Evolutionary conservation across 805 yeast species (phyloP), one percentile per base, ranked within the genome.

Genomic region (Kluyveromyces wickerhamii): DNA sequence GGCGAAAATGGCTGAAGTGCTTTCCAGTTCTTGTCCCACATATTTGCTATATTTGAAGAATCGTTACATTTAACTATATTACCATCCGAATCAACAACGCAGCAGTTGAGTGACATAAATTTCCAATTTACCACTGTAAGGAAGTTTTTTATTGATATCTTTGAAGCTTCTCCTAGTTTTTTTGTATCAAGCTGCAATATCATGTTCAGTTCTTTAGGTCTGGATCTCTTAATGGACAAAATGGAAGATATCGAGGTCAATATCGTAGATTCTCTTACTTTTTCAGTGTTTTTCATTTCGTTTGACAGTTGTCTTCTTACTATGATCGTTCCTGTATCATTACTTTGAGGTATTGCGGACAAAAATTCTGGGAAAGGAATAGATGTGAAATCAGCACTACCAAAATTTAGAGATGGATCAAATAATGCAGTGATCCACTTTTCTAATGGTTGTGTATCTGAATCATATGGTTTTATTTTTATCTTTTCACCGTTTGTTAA

Each of bases 391-490:
- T 46, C 50, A 6, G 34, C 24, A 4, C 54, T 49, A 35, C 53
- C 42, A 34, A 63, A 60, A 6, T 40, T 37, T 11, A 61, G 42
- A 4, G 56, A 59, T 29, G 41, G 39, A 35, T 63, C 60, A 26
- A 65, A 51, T 7, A 65, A 33, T 0, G 59, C 68, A 2, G 67
- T 53, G 10, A 62, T 57, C 70, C 70, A 65, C 45, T 64, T 64
- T 43, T 63, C 33, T 21, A 30, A 22, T n/a, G 33, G 26, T 22
- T 30, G 8, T 21, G 33, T 21, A 22, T 30, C 26, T 4, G 11
- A 14, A 17, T 26, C 25, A 15, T 21, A 30, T 14, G 23, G 35
- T 18, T 27, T 33, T 4, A 29, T 30, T 19, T 34, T 29, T 26
- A 34, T 36, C 11, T 14, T 21, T n/a, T 35, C 34, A 12, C 32